These are phyloP conservation scores for Geotrichum citri-aurantii DNA, from an alignment of 1,139 yeast species.

Conservation along the genomic window DNA sequence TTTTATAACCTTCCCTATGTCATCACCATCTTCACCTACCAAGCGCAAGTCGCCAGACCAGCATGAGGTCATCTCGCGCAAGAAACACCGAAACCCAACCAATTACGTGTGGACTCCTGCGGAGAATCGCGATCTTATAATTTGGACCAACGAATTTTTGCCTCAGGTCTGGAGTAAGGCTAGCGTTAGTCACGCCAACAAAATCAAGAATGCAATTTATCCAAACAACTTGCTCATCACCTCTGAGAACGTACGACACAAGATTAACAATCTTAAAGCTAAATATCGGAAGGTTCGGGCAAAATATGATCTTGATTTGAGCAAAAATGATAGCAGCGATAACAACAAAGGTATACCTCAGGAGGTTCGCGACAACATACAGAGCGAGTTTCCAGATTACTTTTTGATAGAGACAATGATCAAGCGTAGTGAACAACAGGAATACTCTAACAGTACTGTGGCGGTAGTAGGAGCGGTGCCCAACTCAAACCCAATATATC, in stretches of 20 bases:
- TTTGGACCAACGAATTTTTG: constrained; percentile 10
- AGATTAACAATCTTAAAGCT: constrained; percentile 15
- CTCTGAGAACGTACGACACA: constrained; percentile 16
- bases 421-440: background rate
- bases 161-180: constrained; percentile 17
- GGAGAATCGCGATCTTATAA: constrained; percentile 9
- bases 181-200: constrained; percentile 12
- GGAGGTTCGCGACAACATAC: background rate
- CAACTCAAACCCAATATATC: background rate
- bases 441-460: background rate
- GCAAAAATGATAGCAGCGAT: background rate
- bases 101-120: constrained; percentile 16
- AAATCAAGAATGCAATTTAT: constrained; percentile 12
- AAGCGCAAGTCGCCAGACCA: background rate
- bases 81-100: constrained; percentile 11
- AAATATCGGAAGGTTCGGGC: constrained; percentile 12
- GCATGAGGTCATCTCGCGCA: background rate
- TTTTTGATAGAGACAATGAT: constrained; percentile 11
- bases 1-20: background rate
- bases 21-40: background rate
- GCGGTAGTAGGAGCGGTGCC: background rate
- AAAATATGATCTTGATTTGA: background rate
- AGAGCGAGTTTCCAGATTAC: constrained; percentile 12
- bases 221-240: constrained; percentile 10
- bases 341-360: background rate